Evolutionary conservation across 306 rosid genomes (phyloP).

Genomic region (Medicago truncatula): MtrunA17r5.0-ANR NC_053047.1:31053501-31054000

Average conservation of each 20-base stretch:
- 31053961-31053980: too few species aligned
- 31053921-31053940: too few species aligned
- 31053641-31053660: background rate
- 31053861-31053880: too few species aligned
- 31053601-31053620: slow-evolving; percentile 1
- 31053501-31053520: slow-evolving; percentile 42
- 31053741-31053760: background rate
- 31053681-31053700: slow-evolving; percentile 15
- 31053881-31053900: too few species aligned
- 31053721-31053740: slow-evolving; percentile 7
- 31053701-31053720: slow-evolving; percentile 11
- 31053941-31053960: too few species aligned
- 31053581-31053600: background rate
- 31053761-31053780: background rate
- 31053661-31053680: background rate
- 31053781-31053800: slow-evolving; percentile 13
- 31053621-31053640: background rate
- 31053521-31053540: slow-evolving; percentile 33
- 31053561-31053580: slow-evolving; percentile 41
- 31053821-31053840: background rate
- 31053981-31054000: too few species aligned
- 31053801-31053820: slow-evolving; percentile 29
- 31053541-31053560: slow-evolving; percentile 14
- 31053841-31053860: too few species aligned
- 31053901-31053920: too few species aligned